A percentile compares a stretch with the other conserved stretches of the same genome.
phyloP scores from a whole-genome alignment of 2,329 filamentous ascomycete species.

The Calonectria ilicicola region DNA sequence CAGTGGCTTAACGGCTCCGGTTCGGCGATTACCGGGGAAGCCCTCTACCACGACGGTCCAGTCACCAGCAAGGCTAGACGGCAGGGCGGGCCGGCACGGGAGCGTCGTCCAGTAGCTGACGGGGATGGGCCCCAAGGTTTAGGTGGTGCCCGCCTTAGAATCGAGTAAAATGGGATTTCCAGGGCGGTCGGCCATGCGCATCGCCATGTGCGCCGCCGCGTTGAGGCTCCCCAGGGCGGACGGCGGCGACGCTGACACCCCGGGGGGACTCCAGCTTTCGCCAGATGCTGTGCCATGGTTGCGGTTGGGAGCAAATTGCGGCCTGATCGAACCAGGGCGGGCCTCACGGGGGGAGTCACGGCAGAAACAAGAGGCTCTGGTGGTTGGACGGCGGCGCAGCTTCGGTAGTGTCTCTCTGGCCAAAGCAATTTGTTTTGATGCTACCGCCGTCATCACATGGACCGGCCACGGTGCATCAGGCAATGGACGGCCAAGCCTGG shows the following conservation, averaged over 20 bases:
- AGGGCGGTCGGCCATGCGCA: neutral
- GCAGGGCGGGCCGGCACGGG: constrained; percentile 4
- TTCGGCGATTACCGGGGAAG: neutral
- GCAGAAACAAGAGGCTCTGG: neutral
- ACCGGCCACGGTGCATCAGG: neutral
- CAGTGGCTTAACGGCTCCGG: neutral
- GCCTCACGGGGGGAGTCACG: neutral
- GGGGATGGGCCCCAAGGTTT: neutral
- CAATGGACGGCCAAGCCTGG: neutral
- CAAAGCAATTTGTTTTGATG: constrained; percentile 6
- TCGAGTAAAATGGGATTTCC: neutral
- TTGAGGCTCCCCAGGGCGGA: neutral
- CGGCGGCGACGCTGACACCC: neutral
- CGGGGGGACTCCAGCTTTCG: neutral
- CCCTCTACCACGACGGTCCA: neutral
- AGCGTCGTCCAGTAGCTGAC: neutral
- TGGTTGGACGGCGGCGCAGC: constrained; percentile 3
- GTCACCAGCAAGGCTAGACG: neutral
- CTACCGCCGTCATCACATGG: neutral
- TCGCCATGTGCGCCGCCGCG: neutral
- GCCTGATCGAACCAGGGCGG: neutral
- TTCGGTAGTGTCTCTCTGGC: neutral
- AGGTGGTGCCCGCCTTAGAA: neutral
- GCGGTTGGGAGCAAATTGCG: neutral
- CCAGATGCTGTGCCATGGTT: neutral